Evolutionary conservation across 176 grass and related monocot genomes (phyloP).

Genomic region (Rhynchospora pubera): DNA sequence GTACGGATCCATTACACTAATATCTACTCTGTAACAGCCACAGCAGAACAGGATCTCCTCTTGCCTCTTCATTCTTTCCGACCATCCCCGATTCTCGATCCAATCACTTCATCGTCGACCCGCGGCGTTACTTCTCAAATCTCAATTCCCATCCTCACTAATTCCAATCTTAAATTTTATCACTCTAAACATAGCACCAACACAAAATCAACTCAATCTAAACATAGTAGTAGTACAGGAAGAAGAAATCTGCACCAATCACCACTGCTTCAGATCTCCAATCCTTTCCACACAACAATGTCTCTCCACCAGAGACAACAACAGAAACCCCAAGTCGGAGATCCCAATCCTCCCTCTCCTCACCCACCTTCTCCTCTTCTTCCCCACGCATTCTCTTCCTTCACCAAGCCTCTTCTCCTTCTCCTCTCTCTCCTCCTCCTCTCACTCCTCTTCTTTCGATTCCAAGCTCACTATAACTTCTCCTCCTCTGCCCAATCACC

Average conservation of each 20-base stretch:
- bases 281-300: conserved; percentile 19
- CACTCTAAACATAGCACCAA: neutral
- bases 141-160: too few relatives aligned
- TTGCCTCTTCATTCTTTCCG: neutral
- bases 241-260: neutral
- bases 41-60: neutral
- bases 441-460: conserved; percentile 40
- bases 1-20: neutral
- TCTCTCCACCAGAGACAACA: conserved; percentile 68
- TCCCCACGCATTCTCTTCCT: conserved; percentile 42
- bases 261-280: neutral
- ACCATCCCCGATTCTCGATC: neutral
- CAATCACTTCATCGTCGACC: neutral
- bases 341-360: conserved; percentile 31
- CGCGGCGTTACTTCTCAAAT: too few relatives aligned
- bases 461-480: conserved; percentile 7
- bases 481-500: neutral
- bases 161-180: too few relatives aligned
- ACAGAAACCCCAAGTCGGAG: conserved; percentile 35
- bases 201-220: neutral
- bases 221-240: neutral
- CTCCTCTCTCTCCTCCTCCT: conserved; percentile 43
- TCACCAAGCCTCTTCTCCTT: conserved; percentile 38
- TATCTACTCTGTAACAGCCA: neutral
- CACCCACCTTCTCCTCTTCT: conserved; percentile 24